phyloP scores from a whole-genome alignment of 805 yeast species.

The Pichia membranifaciens region DNA sequence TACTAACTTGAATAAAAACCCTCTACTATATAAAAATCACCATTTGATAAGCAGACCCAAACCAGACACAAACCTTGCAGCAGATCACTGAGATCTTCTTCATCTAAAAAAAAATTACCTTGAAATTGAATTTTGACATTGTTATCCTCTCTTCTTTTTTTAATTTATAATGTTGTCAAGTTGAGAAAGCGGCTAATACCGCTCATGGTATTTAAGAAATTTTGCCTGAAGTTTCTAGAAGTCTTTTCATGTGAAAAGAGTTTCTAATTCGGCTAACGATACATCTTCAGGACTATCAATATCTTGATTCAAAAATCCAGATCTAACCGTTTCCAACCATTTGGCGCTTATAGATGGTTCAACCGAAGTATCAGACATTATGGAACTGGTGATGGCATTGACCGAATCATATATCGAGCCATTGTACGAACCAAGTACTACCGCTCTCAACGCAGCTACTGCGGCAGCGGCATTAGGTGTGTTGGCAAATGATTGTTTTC shows the following conservation, averaged over 20 bases:
- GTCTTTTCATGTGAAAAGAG: conserved; percentile 33
- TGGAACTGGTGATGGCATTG: conserved; percentile 30
- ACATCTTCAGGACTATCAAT: conserved; percentile 76
- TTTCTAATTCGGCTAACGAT: conserved; percentile 62
- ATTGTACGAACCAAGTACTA: conserved; percentile 48
- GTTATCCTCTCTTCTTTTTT: no score
- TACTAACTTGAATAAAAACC: conserved; percentile 1
- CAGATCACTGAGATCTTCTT: background rate
- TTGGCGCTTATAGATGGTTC: conserved; percentile 41
- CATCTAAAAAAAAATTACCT: background rate
- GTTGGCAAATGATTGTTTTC: conserved; percentile 42
- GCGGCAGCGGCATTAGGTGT: conserved; percentile 66
- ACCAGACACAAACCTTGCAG: conserved; percentile 3
- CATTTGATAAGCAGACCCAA: conserved; percentile 9
- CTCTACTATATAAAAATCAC: conserved; percentile 6
- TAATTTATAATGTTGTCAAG: background rate
- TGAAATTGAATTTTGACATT: no score
- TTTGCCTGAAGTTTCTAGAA: conserved; percentile 1
- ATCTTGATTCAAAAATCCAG: conserved; percentile 73
- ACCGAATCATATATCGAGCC: conserved; percentile 33
- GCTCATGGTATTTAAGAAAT: conserved; percentile 5
- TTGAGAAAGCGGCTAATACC: background rate
- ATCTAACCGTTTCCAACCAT: conserved; percentile 70
- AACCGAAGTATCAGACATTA: conserved; percentile 31
- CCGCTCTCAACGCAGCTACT: conserved; percentile 68